Evolutionary conservation across 2,329 filamentous ascomycete genomes (phyloP), one percentile per base, ranked within the genome.

Genomic region (Stemphylium vesicarium): DNA sequence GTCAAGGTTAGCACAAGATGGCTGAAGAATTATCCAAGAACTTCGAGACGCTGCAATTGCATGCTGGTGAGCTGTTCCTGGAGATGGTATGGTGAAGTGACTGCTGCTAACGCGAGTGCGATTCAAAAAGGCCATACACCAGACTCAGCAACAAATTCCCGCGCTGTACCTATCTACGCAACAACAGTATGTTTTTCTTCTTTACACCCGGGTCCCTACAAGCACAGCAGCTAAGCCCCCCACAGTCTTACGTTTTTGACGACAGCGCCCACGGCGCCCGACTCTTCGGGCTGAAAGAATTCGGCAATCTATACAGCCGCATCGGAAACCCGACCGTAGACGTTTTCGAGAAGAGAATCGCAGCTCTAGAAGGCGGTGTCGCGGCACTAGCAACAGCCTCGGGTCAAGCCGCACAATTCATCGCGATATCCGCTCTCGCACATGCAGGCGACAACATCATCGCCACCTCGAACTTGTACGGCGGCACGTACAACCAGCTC

Each of bases 241-340:
- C 5, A 4, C 18, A 92, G 89, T 96, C 92, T 70, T 99, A 82
- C 78, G 87, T 86, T 48, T 99, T 99, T 85, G 89, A 98, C 85
- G 91, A 98, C 81, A 96, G 92, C 46, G 94, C 92, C 44, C 95
- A 98, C 72, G 95, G 92, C 59, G 95, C 95, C 51, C 88, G 92
- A 75, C 88, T 99, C 37, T 99, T 99, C 74, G 91, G 92, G 73
- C 90, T 99, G 77, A 96, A 98, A 81, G 92, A 98, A 79, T 90
- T 91, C 70, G 95, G 93, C 78, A 98, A 98, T 80, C 96, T 98
- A 77, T 99, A 99, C 84, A 95, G 89, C 76, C 91, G 95, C 62
- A 92, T 99, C 69, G 92, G 43, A 16, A 51, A 62, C 42, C 93
- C 94, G 2, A 98, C 94, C 0, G 89, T 94, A 65, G 94, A 96